These are phyloP conservation scores for Spergularia bocconei DNA, from an alignment of 148 eudicot genomes.

Conservation along the genomic window DNA sequence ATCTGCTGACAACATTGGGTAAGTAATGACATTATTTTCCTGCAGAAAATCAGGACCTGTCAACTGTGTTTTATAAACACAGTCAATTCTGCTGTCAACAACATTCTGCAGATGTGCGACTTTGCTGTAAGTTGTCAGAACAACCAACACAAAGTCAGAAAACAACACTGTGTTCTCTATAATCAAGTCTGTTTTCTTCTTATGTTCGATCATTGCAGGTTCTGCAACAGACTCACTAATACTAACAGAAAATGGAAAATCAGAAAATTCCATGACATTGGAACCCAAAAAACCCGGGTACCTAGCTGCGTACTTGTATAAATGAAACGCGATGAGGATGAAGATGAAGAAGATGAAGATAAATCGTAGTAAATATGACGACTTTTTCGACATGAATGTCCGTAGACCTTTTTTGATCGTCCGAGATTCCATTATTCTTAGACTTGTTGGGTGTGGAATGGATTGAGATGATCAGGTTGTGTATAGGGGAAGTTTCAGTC, in stretches of 20 bases:
- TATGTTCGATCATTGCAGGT: background rate
- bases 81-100: constrained; percentile 32
- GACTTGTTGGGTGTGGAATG: background rate
- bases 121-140: constrained; percentile 30
- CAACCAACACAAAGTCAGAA: constrained; percentile 61
- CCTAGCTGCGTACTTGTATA: background rate
- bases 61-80: constrained; percentile 41
- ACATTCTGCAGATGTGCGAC: constrained; percentile 14
- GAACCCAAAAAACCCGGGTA: background rate
- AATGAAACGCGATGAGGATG: constrained; percentile 1
- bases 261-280: background rate
- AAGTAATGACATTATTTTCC: constrained; percentile 12
- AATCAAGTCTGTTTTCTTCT: constrained; percentile 12
- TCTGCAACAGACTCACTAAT: background rate
- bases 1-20: constrained; percentile 52
- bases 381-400: constrained; percentile 1
- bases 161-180: constrained; percentile 58
- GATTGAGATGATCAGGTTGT: background rate
- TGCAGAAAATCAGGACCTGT: constrained; percentile 1
- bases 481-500: background rate
- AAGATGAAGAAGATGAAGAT: constrained; percentile 5
- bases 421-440: constrained; percentile 12
- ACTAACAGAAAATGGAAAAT: background rate
- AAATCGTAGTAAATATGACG: background rate
- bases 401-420: constrained; percentile 8